phyloP scores from a whole-genome alignment of 2,329 filamentous ascomycete species.

The Nothomitra cinnamomea region DNA sequence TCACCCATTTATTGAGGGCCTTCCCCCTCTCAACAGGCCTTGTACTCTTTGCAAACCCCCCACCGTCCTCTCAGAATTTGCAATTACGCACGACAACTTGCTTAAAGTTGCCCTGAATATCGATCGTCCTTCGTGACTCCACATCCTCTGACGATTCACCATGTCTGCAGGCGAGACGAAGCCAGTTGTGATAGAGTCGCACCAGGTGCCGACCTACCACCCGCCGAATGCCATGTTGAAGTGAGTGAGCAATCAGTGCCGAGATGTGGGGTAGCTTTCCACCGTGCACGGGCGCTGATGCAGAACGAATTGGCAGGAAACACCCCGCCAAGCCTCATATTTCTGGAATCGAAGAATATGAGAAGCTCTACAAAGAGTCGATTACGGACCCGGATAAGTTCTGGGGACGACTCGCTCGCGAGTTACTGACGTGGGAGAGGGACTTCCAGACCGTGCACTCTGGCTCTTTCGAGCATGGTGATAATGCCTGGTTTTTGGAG shows the following conservation, averaged over 20 bases:
- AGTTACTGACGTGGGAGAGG: constrained; percentile 75
- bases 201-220: constrained; percentile 33
- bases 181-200: constrained; percentile 25
- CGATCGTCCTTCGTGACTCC: too few relatives aligned
- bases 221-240: constrained; percentile 38
- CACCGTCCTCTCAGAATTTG: too few relatives aligned
- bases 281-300: constrained; percentile 7
- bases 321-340: constrained; percentile 44
- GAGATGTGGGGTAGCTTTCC: constrained; percentile 9
- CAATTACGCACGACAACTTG: too few relatives aligned
- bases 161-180: constrained; percentile 16
- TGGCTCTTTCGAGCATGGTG: constrained; percentile 61
- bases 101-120: too few relatives aligned
- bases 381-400: constrained; percentile 80
- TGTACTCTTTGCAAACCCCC: too few relatives aligned
- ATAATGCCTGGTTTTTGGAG: constrained; percentile 89
- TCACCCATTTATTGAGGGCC: too few relatives aligned
- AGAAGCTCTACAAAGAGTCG: constrained; percentile 58
- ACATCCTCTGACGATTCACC: not conserved
- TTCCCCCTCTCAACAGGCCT: too few relatives aligned
- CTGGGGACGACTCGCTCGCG: constrained; percentile 73
- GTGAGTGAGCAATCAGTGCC: constrained; percentile 15
- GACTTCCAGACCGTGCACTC: constrained; percentile 82
- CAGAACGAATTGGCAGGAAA: constrained; percentile 25
- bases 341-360: constrained; percentile 42